phyloP scores from a whole-genome alignment of 2,329 filamentous ascomycete genomes.

The Neonectria faginata region DNA sequence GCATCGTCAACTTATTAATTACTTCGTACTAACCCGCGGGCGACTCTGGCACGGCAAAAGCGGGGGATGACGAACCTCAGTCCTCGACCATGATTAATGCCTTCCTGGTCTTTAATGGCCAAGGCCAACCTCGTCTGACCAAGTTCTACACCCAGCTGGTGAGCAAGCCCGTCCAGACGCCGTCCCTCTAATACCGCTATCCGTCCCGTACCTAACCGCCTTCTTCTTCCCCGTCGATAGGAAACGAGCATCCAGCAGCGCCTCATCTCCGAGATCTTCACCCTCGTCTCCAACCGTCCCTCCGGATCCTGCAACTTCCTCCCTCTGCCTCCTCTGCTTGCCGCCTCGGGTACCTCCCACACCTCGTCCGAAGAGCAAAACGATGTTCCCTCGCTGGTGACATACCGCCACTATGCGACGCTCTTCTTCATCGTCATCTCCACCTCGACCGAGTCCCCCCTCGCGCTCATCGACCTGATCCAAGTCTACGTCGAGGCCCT shows the following conservation, averaged over 20 bases:
- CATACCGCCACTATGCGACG: slow-evolving; percentile 97
- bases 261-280: slow-evolving; percentile 96
- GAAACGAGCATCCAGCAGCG: slow-evolving; percentile 98
- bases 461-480: slow-evolving; percentile 95
- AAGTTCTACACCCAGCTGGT: slow-evolving; percentile 99
- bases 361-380: slow-evolving; percentile 78
- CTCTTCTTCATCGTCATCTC: slow-evolving; percentile 99
- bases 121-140: slow-evolving; percentile 93
- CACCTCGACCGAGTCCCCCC: slow-evolving; percentile 93
- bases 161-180: slow-evolving; percentile 25
- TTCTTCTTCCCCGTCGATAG: slow-evolving; percentile 61
- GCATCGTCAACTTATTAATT: slow-evolving; percentile 8
- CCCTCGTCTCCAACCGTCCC: slow-evolving; percentile 90
- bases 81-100: slow-evolving; percentile 88
- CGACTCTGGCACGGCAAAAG: slow-evolving; percentile 7
- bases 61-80: slow-evolving; percentile 37
- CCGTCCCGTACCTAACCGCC: slow-evolving; percentile 20
- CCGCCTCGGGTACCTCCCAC: slow-evolving; percentile 71
- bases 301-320: slow-evolving; percentile 97
- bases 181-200: background rate
- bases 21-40: background rate
- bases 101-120: slow-evolving; percentile 98
- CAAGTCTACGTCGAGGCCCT: slow-evolving; percentile 98
- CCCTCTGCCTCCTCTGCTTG: slow-evolving; percentile 76
- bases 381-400: slow-evolving; percentile 93